Evolutionary conservation across 2,329 filamentous ascomycete species (phyloP).

Genomic region (Apiospora pterosperma): DNA sequence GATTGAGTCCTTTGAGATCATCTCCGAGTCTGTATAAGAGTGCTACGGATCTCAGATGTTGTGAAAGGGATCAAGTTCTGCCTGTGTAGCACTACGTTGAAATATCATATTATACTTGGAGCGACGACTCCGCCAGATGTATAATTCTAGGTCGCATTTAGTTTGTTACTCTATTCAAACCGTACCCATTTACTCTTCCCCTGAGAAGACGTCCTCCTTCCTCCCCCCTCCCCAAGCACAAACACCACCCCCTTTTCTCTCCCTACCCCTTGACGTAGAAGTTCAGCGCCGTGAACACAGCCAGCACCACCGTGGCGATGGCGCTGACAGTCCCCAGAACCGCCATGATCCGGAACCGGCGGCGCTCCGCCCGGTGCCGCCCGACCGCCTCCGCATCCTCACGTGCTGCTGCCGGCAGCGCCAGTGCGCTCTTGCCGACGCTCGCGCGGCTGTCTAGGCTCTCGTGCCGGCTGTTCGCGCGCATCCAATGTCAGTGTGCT

Average conservation of each 20-base stretch:
- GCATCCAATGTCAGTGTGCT: neutral
- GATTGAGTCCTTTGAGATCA: too few species aligned
- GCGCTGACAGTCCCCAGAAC: neutral
- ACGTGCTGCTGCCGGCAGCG: neutral
- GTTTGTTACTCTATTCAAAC: too few species aligned
- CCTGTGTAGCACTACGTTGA: too few species aligned
- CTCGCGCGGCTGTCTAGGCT: neutral
- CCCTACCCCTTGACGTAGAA: neutral
- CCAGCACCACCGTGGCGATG: neutral
- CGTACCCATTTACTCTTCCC: neutral
- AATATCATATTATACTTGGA: neutral
- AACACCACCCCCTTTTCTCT: neutral
- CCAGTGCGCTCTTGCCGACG: neutral
- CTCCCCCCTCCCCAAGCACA: neutral
- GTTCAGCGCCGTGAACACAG: neutral
- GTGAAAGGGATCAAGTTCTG: too few species aligned
- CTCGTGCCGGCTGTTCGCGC: neutral
- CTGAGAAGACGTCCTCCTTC: too few species aligned
- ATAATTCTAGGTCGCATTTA: too few species aligned
- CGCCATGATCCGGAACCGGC: conserved; percentile 1
- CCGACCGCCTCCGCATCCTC: neutral
- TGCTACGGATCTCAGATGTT: too few species aligned
- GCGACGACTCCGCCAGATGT: too few species aligned
- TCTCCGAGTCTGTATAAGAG: too few species aligned
- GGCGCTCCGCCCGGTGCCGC: neutral